Percentiles rank a stretch among this genome's conserved stretches.
These are phyloP conservation scores for Fraxinus anomala DNA, from an alignment of 257 asterid species.

Conservation along the genomic window DNA sequence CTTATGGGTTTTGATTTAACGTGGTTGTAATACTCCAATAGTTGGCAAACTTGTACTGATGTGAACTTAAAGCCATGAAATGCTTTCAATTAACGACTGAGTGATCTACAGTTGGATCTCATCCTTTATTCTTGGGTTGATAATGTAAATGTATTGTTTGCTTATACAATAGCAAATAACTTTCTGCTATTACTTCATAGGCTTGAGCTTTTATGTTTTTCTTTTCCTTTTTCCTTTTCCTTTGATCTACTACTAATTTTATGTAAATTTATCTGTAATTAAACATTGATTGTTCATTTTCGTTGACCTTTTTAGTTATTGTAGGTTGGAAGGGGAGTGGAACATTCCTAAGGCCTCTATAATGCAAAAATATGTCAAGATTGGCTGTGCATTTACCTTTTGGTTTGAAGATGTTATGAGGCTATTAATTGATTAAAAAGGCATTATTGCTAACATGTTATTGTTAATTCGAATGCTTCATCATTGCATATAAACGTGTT, in stretches of 20 bases:
- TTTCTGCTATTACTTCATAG: too few species aligned
- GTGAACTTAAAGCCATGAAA: background rate
- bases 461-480: background rate
- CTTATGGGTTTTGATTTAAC: background rate
- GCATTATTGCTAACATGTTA: background rate
- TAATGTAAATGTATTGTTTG: background rate
- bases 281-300: background rate
- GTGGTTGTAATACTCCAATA: background rate
- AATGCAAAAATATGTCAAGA: background rate
- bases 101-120: background rate
- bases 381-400: background rate
- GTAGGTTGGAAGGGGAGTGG: conserved; percentile 66
- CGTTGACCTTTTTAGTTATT: background rate
- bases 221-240: too few species aligned
- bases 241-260: too few species aligned
- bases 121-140: background rate
- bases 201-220: background rate
- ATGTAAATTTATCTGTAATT: background rate
- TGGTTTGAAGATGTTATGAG: background rate
- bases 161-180: too few species aligned
- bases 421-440: conserved; percentile 24
- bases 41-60: background rate
- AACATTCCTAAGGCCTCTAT: conserved; percentile 62
- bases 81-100: background rate
- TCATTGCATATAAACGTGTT: background rate